Percentiles rank a stretch among this genome's conserved stretches.
These are phyloP conservation scores for Flaveria bidentis DNA, from an alignment of 129 eudicot species.

Conservation along the genomic window DNA sequence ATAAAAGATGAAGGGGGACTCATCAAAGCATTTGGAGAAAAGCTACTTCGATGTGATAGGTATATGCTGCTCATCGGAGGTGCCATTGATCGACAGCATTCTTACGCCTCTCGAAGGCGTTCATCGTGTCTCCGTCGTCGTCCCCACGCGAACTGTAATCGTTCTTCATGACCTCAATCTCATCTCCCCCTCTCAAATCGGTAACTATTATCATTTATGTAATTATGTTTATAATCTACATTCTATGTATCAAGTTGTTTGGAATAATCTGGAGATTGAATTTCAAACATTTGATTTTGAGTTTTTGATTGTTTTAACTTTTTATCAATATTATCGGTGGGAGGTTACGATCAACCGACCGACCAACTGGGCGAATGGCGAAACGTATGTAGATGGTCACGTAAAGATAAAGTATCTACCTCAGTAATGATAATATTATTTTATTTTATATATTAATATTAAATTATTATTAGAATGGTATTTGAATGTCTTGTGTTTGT, in stretches of 20 bases:
- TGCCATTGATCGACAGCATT: conserved; percentile 63
- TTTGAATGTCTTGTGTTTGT: too few relatives aligned
- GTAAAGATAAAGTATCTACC: background rate
- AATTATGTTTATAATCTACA: too few relatives aligned
- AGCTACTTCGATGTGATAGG: conserved; percentile 81
- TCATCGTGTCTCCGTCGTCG: conserved; percentile 54
- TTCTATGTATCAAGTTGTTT: too few relatives aligned
- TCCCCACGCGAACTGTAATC: conserved; percentile 68
- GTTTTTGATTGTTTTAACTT: too few relatives aligned
- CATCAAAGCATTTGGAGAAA: conserved; percentile 38
- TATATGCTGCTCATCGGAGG: conserved; percentile 73
- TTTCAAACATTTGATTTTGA: too few relatives aligned
- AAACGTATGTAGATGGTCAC: background rate
- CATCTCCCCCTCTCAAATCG: conserved; percentile 65
- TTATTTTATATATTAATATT: background rate
- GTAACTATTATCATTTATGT: conserved; percentile 29
- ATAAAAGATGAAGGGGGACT: conserved; percentile 20
- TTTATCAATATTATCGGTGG: too few relatives aligned
- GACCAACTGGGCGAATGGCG: background rate
- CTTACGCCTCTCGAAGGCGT: conserved; percentile 66
- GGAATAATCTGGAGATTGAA: too few relatives aligned
- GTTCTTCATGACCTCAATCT: conserved; percentile 65
- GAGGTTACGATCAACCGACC: too few relatives aligned
- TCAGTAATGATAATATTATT: background rate
- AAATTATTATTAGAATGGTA: background rate